These are phyloP conservation scores for Chamaenerion angustifolium DNA, from an alignment of 345 rosid genomes.

Conservation along the genomic window DNA sequence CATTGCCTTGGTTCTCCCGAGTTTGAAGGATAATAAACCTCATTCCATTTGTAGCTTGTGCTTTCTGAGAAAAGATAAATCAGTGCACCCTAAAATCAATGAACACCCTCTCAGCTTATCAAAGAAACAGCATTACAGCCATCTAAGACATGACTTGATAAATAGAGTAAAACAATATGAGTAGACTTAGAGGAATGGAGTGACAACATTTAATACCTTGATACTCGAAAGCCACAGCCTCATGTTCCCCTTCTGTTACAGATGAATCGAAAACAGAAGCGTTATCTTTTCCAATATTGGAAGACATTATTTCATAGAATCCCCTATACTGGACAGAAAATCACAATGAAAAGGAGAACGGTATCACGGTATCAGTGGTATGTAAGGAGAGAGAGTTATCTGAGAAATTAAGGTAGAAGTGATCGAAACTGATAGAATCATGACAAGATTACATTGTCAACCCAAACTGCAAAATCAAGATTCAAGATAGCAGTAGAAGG, in stretches of 20 bases:
- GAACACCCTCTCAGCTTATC: no score
- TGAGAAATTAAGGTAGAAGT: not conserved
- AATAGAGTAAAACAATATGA: not conserved
- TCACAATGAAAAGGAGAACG: not conserved
- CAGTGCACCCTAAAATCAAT: slow-evolving; percentile 7
- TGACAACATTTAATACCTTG: slow-evolving; percentile 31
- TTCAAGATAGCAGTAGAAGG: no score
- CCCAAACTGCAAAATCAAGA: no score
- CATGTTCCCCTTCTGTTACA: slow-evolving; percentile 62
- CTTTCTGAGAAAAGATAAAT: slow-evolving; percentile 40
- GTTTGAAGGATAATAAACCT: slow-evolving; percentile 31
- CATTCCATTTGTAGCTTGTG: slow-evolving; percentile 43
- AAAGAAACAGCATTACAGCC: no score
- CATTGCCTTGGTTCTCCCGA: slow-evolving; percentile 24
- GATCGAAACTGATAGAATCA: no score
- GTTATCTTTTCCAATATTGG: slow-evolving; percentile 68
- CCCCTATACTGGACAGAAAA: slow-evolving; percentile 7
- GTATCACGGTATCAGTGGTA: not conserved
- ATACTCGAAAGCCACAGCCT: slow-evolving; percentile 51
- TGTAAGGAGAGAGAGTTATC: not conserved
- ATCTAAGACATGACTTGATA: not conserved
- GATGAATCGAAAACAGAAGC: slow-evolving; percentile 90
- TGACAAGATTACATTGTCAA: no score
- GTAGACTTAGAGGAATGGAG: not conserved
- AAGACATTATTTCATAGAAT: slow-evolving; percentile 46